Evolutionary conservation across 495 filamentous ascomycete species (phyloP), one percentile per base, ranked within the genome.

Genomic region (Wilcoxina mikolae): DNA sequence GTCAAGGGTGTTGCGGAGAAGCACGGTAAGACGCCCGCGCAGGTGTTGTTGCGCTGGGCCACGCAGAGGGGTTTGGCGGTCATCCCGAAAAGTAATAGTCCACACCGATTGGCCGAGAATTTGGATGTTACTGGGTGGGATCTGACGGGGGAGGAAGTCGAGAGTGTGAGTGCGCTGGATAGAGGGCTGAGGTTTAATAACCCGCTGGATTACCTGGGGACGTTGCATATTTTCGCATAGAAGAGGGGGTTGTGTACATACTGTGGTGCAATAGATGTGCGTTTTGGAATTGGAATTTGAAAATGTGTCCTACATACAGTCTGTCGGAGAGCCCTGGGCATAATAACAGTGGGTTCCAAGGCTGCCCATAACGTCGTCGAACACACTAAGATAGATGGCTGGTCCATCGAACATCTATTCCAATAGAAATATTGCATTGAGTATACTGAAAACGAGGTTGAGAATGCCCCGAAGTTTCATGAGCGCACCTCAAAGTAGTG

Each of bases 11-110:
- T 88, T 44, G 81, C 87, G 2, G 68, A 78, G 55, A 86, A 82
- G 75, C 72, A 87, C 65, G 72, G 72, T 63, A 84, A 83, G 72
- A 81, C 80, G 17, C 76, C 87, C 2, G 86, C 86, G 2, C 88
- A 96, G 77, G 77, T 95, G 26, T 73, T 96, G 58, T 74, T 96
- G 55, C 75, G 90, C 62, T 96, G 89, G 89, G 78, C 85, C 38
- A 95, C 90, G n/a, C 90, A 95, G 78, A 75, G 87, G n/a, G 80
- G 80, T 22, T 70, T 96, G 51, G 85, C 87, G 27, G 84, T 95
- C 62, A 96, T 96, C 66, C 90, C 89, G 56, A 94, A 93, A 81
- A 84, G 78, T 56, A 85, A 78, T 62, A 74, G 80, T 55, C 68
- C 68, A 58, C 68, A 75, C 66, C 74, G 77, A 44, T 59, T 87